Evolutionary conservation across 176 grass and related monocot genomes (phyloP).

Genomic region (Ananas comosus): DNA sequence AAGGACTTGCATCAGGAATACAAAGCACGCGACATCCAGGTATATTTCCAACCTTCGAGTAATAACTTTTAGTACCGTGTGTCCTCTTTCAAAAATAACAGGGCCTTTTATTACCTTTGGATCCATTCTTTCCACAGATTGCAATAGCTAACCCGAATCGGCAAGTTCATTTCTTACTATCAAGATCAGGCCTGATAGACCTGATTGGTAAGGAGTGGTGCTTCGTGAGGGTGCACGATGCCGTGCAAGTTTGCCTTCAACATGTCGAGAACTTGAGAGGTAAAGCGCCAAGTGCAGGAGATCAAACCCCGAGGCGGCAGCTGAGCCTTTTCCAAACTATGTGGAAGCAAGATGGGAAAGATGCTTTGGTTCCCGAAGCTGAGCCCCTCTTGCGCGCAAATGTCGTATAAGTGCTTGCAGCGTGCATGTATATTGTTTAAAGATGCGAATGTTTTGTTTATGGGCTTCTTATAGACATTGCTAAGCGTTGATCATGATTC

Average conservation of each 20-base stretch:
- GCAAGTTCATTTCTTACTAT: constrained; percentile 72
- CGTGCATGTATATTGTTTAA: neutral
- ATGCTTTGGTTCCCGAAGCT: constrained; percentile 10
- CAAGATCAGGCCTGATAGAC: constrained; percentile 57
- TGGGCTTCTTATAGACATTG: neutral
- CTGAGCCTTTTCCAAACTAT: constrained; percentile 35
- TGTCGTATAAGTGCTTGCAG: constrained; percentile 29
- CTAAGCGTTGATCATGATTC: no score
- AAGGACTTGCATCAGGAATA: constrained; percentile 94
- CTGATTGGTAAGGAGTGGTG: constrained; percentile 70
- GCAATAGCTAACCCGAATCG: constrained; percentile 75
- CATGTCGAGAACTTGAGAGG: constrained; percentile 38
- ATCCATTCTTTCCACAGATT: constrained; percentile 35
- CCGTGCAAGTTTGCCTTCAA: constrained; percentile 80
- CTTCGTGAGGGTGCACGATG: constrained; percentile 85
- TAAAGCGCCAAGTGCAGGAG: constrained; percentile 6
- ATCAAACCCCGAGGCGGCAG: constrained; percentile 12
- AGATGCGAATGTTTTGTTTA: neutral
- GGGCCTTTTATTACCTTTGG: neutral
- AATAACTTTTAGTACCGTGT: neutral
- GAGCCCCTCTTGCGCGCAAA: constrained; percentile 52
- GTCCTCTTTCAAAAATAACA: neutral
- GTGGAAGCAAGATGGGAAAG: constrained; percentile 26
- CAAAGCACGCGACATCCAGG: constrained; percentile 65
- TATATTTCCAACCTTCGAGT: constrained; percentile 5